Evolutionary conservation across 495 filamentous ascomycete species (phyloP).

Genomic region (Tuber melanosporum): DNA sequence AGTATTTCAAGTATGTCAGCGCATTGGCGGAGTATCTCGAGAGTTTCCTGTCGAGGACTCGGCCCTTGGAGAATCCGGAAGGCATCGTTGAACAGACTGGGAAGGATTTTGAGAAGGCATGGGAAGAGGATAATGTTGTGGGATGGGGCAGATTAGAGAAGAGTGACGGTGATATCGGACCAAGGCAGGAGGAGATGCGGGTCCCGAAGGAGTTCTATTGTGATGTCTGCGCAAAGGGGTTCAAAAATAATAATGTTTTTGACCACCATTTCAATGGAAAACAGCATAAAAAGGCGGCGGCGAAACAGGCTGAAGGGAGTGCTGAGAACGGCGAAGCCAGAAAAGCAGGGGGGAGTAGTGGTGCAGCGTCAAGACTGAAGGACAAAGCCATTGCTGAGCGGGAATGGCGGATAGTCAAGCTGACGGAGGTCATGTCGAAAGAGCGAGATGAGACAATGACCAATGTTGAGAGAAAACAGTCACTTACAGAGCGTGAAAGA

Average conservation of each 20-base stretch:
- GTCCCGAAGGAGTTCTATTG: slow-evolving; percentile 69
- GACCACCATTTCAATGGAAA: slow-evolving; percentile 79
- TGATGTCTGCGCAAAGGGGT: slow-evolving; percentile 82
- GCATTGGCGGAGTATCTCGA: slow-evolving; percentile 75
- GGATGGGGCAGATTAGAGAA: slow-evolving; percentile 68
- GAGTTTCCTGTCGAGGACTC: slow-evolving; percentile 69
- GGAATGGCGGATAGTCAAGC: slow-evolving; percentile 71
- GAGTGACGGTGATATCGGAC: slow-evolving; percentile 34
- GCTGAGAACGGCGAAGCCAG: slow-evolving; percentile 35
- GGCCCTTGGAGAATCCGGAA: slow-evolving; percentile 75
- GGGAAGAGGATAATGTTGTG: slow-evolving; percentile 67
- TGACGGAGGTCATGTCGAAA: slow-evolving; percentile 67
- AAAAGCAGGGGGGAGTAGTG: slow-evolving; percentile 36
- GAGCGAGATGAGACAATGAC: slow-evolving; percentile 78
- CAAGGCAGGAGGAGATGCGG: slow-evolving; percentile 44
- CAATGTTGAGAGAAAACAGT: slow-evolving; percentile 89
- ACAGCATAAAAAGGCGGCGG: slow-evolving; percentile 81
- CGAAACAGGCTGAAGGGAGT: slow-evolving; percentile 46
- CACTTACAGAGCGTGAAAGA: slow-evolving; percentile 92
- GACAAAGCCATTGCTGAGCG: slow-evolving; percentile 86
- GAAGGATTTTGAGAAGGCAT: slow-evolving; percentile 72
- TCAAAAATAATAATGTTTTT: slow-evolving; percentile 93
- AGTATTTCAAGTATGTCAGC: slow-evolving; percentile 85
- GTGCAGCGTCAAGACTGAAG: slow-evolving; percentile 54
- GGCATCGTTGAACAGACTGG: slow-evolving; percentile 69